Evolutionary conservation across 805 yeast species (phyloP).

Genomic region (Saccharomycopsis schoenii): DNA sequence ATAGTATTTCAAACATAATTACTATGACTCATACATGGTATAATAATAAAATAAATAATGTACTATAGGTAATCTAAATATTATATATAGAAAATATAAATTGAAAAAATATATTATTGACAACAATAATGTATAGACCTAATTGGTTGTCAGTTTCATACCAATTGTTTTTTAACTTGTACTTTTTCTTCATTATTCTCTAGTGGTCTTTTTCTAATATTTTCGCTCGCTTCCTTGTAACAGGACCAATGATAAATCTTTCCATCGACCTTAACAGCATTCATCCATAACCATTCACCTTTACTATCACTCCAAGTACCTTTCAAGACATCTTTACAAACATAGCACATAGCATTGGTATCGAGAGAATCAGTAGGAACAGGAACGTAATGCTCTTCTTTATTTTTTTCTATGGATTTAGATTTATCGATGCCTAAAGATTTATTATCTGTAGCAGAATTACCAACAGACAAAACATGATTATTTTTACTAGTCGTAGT

Average conservation of each 20-base stretch:
- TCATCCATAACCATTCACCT: conserved; percentile 78
- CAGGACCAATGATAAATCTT: conserved; percentile 60
- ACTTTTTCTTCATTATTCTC: background rate
- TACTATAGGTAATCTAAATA: background rate
- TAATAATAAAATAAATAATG: background rate
- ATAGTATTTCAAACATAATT: too few species aligned
- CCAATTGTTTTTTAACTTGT: background rate
- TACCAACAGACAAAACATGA: conserved; percentile 8
- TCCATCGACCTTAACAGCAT: conserved; percentile 43
- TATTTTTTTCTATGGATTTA: background rate
- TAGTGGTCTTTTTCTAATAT: conserved; percentile 11
- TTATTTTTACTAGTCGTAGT: background rate
- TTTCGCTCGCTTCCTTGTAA: conserved; percentile 45
- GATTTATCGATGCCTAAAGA: background rate
- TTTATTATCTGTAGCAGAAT: conserved; percentile 9
- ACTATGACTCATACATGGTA: background rate
- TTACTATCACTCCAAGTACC: conserved; percentile 63
- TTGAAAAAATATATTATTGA: background rate
- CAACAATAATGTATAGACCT: background rate
- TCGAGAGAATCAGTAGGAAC: conserved; percentile 58
- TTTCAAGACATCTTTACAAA: conserved; percentile 55
- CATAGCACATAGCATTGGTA: conserved; percentile 51
- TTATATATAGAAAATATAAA: too few species aligned
- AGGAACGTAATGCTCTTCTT: conserved; percentile 5
- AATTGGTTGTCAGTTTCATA: background rate